phyloP scores from a whole-genome alignment of 2,329 filamentous ascomycete genomes.

The Teratosphaeria pseudoeucalypti region DNA sequence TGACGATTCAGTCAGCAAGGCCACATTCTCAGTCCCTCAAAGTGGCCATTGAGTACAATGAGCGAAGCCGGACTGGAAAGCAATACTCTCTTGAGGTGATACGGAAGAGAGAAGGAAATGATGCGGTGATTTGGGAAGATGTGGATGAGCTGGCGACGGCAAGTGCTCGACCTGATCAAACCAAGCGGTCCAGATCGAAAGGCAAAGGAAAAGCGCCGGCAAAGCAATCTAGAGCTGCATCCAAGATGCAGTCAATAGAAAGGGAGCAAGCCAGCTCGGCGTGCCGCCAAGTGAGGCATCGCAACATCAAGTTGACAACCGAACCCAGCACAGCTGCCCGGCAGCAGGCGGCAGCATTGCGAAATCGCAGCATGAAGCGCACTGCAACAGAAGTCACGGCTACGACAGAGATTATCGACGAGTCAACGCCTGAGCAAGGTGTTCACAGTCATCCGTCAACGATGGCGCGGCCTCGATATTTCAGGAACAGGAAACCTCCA shows the following conservation, averaged over 20 bases:
- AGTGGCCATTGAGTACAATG: constrained; percentile 44
- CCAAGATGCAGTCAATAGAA: not conserved
- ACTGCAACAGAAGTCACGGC: not conserved
- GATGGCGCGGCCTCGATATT: not conserved
- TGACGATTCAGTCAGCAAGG: constrained; percentile 49
- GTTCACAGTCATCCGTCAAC: not conserved
- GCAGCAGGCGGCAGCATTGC: constrained; percentile 8
- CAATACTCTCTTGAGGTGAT: constrained; percentile 3
- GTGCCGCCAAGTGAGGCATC: not conserved
- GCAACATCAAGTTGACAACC: constrained; percentile 3
- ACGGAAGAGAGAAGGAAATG: not conserved
- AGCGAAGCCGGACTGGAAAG: constrained; percentile 31
- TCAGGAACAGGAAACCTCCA: not conserved
- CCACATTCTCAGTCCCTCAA: constrained; percentile 14
- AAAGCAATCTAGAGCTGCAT: not conserved
- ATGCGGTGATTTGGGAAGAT: constrained; percentile 3
- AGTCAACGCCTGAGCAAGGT: not conserved
- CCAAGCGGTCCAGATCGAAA: not conserved
- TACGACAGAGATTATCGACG: not conserved
- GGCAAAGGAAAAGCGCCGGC: not conserved
- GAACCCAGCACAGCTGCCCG: constrained; percentile 11
- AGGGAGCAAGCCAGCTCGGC: constrained; percentile 3
- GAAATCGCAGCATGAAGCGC: constrained; percentile 3
- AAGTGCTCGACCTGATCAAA: not conserved
- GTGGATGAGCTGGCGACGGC: constrained; percentile 2